These are phyloP conservation scores for Zea mays DNA, from an alignment of 176 grass and related monocot species.

Conservation along the genomic window DNA sequence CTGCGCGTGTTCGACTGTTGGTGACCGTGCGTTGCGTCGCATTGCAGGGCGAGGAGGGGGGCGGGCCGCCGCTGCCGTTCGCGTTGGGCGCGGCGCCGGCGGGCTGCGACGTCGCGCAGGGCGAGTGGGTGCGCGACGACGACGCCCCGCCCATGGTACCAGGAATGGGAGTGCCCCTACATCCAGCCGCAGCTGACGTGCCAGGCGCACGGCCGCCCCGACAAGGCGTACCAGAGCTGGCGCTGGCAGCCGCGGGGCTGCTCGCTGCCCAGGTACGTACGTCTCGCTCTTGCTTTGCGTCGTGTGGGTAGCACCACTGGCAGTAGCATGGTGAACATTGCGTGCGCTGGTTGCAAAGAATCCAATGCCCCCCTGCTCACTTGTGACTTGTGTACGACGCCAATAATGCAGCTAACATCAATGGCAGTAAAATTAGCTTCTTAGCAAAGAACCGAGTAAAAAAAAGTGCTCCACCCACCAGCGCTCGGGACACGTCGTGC, in stretches of 20 bases:
- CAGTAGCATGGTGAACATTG: slow-evolving; percentile 8
- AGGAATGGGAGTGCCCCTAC: slow-evolving; percentile 87
- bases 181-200: slow-evolving; percentile 84
- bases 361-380: no score
- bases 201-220: slow-evolving; percentile 79
- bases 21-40: not conserved
- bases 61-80: slow-evolving; percentile 49
- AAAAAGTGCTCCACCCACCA: no score
- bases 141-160: slow-evolving; percentile 58
- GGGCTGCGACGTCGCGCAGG: slow-evolving; percentile 59
- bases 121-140: slow-evolving; percentile 83
- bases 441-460: no score
- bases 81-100: slow-evolving; percentile 45
- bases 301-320: not conserved
- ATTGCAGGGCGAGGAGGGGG: slow-evolving; percentile 21
- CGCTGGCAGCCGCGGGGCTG: slow-evolving; percentile 75
- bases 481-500: no score
- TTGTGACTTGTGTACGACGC: no score
- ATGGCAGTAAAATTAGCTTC: no score
- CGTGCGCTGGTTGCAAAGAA: not conserved
- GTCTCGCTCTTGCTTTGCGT: no score
- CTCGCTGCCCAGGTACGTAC: slow-evolving; percentile 66
- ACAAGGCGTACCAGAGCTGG: slow-evolving; percentile 75
- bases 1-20: not conserved
- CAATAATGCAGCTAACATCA: no score